These are phyloP conservation scores for Pleomassaria siparia DNA, from an alignment of 2,329 filamentous ascomycete species.

Conservation along the genomic window DNA sequence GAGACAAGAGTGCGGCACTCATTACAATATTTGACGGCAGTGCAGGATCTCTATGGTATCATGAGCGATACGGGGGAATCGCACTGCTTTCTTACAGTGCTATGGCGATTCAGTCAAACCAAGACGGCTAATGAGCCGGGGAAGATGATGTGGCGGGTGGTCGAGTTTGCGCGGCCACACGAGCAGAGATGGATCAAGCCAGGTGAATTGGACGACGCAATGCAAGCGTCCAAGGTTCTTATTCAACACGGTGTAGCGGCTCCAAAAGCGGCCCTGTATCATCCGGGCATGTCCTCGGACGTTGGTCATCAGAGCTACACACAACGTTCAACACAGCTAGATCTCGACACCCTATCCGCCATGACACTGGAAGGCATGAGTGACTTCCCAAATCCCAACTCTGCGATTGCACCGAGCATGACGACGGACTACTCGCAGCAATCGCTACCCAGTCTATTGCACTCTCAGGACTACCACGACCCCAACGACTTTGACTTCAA, in stretches of 20 bases:
- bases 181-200: slow-evolving; percentile 20
- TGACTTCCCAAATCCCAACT: slow-evolving; percentile 25
- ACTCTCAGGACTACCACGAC: slow-evolving; percentile 23
- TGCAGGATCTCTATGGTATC: slow-evolving; percentile 46
- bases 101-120: slow-evolving; percentile 42
- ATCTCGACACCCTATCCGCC: slow-evolving; percentile 16
- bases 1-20: slow-evolving; percentile 31
- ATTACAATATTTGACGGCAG: slow-evolving; percentile 43
- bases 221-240: slow-evolving; percentile 3
- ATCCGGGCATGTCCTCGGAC: slow-evolving; percentile 18
- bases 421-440: slow-evolving; percentile 33
- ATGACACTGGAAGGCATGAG: slow-evolving; percentile 21
- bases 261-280: slow-evolving; percentile 17
- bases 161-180: slow-evolving; percentile 20
- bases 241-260: slow-evolving; percentile 2
- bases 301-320: slow-evolving; percentile 19
- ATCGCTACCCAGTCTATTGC: slow-evolving; percentile 21
- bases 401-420: slow-evolving; percentile 23
- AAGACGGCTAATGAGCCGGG: slow-evolving; percentile 26
- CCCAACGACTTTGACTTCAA: slow-evolving; percentile 45
- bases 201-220: slow-evolving; percentile 10
- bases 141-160: slow-evolving; percentile 39
- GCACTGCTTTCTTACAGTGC: slow-evolving; percentile 38
- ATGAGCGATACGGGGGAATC: slow-evolving; percentile 24
- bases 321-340: slow-evolving; percentile 23